These are phyloP conservation scores for Colletotrichum salicis DNA, from an alignment of 2,329 filamentous ascomycete genomes.

Conservation along the genomic window DNA sequence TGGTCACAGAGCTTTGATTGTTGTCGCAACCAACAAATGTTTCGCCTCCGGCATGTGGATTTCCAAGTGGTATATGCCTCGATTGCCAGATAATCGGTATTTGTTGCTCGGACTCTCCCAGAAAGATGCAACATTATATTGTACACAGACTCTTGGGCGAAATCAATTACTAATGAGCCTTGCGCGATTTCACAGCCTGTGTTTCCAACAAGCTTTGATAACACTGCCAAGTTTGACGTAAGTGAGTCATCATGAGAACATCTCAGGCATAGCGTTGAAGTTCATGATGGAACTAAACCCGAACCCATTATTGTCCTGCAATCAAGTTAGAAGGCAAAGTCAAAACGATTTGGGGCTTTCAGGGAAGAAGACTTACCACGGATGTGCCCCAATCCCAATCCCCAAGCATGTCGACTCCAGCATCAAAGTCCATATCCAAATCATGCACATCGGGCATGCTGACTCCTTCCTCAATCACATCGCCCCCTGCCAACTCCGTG, in stretches of 20 bases:
- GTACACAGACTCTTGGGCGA: neutral
- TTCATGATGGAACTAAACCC: neutral
- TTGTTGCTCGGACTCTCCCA: neutral
- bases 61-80: too few relatives aligned
- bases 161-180: neutral
- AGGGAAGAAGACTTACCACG: constrained; percentile 40
- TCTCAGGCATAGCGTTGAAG: neutral
- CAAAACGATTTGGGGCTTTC: neutral
- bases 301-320: neutral
- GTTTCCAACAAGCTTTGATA: neutral
- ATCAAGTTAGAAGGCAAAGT: neutral
- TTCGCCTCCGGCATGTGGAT: too few relatives aligned
- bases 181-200: neutral
- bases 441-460: constrained; percentile 12
- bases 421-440: constrained; percentile 30
- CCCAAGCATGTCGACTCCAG: constrained; percentile 37
- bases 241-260: neutral
- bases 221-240: too few relatives aligned
- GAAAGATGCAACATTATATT: neutral
- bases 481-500: constrained; percentile 44
- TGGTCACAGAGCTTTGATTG: too few relatives aligned
- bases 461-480: constrained; percentile 19
- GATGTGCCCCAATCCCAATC: constrained; percentile 44
- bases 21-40: too few relatives aligned
- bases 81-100: neutral